A percentile compares a stretch with the other conserved stretches of the same genome.
Evolutionary conservation across 331 rosid species (phyloP).

Genomic region (Arachis monticola): DNA sequence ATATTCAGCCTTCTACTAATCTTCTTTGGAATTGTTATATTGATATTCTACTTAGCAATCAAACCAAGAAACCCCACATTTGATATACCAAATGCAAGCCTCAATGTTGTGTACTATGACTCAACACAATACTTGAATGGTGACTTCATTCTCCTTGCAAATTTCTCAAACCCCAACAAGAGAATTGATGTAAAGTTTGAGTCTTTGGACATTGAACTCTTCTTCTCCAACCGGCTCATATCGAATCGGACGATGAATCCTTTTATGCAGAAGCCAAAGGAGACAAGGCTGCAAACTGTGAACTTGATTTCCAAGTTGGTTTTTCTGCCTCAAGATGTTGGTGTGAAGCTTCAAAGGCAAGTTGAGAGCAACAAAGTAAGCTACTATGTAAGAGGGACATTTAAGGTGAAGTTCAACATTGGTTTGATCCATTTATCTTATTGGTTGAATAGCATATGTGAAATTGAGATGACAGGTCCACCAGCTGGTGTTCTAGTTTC

Average conservation of each 20-base stretch:
- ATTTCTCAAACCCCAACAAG: conserved; percentile 86
- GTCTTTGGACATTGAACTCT: conserved; percentile 62
- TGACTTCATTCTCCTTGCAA: conserved; percentile 70
- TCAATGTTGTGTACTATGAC: conserved; percentile 77
- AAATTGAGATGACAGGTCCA: conserved; percentile 84
- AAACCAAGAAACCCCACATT: conserved; percentile 70
- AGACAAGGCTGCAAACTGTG: conserved; percentile 67
- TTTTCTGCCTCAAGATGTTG: conserved; percentile 75
- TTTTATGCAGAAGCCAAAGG: conserved; percentile 62
- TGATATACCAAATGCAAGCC: conserved; percentile 80
- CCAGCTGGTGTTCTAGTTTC: conserved; percentile 76
- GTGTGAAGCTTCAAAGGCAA: conserved; percentile 69
- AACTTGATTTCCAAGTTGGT: conserved; percentile 79
- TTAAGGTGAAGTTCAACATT: conserved; percentile 64
- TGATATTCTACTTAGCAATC: conserved; percentile 66
- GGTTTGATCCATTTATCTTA: conserved; percentile 69
- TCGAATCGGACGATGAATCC: conserved; percentile 62
- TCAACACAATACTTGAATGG: conserved; percentile 80
- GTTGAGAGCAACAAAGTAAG: conserved; percentile 62
- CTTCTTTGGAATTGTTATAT: conserved; percentile 78
- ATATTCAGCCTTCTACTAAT: conserved; percentile 80
- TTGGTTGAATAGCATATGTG: conserved; percentile 75
- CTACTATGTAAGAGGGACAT: conserved; percentile 72
- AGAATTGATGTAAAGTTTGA: conserved; percentile 66
- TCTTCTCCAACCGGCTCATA: conserved; percentile 74